phyloP scores from a whole-genome alignment of 2,329 filamentous ascomycete species.

The Fusarium luffae region DNA sequence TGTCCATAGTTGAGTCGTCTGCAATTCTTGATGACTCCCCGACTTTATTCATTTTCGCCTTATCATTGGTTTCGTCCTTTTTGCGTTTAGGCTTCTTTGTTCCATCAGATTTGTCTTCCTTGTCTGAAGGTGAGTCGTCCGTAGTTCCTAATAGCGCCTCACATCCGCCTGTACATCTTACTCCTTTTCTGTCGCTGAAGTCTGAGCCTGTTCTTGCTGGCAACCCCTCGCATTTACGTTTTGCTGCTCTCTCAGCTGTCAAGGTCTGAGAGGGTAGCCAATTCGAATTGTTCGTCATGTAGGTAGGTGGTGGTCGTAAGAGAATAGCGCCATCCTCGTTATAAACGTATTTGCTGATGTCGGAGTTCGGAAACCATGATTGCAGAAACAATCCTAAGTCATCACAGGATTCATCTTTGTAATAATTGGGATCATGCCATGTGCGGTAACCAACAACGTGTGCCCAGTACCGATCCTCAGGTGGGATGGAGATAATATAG shows the following conservation, averaged over 20 bases:
- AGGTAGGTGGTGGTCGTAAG: no score
- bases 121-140: background rate
- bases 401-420: no score
- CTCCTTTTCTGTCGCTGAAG: background rate
- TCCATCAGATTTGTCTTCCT: background rate
- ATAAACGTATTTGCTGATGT: no score
- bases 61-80: background rate
- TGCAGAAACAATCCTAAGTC: no score
- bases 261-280: background rate
- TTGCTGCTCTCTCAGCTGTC: background rate
- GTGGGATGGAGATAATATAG: no score
- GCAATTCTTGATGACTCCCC: background rate
- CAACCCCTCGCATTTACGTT: background rate
- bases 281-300: no score
- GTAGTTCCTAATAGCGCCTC: background rate
- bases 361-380: no score
- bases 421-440: no score
- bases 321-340: no score
- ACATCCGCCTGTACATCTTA: background rate
- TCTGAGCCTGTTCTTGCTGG: background rate
- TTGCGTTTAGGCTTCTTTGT: background rate
- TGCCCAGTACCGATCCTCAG: no score
- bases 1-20: background rate
- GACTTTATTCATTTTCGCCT: background rate
- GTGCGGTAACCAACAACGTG: no score